Evolutionary conservation across 2,329 filamentous ascomycete species (phyloP).

Genomic region (Aspergillus sp.): DNA sequence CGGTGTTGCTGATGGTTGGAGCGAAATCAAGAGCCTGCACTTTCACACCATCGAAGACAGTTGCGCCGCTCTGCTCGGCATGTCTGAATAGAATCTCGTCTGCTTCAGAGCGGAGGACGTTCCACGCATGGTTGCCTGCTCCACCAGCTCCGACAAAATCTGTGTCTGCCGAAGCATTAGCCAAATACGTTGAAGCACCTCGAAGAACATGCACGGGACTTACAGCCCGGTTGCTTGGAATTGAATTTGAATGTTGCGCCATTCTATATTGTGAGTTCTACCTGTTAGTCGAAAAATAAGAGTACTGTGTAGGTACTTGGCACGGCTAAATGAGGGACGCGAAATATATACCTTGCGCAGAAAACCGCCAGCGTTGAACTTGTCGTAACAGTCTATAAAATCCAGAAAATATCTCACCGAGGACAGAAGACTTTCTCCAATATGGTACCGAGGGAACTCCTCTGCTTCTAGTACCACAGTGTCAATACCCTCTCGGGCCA

Average conservation of each 20-base stretch:
- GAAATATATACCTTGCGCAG: not conserved
- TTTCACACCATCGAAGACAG: slow-evolving; percentile 9
- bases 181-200: not conserved
- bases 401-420: slow-evolving; percentile 42
- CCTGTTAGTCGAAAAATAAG: not conserved
- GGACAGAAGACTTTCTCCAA: slow-evolving; percentile 37
- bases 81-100: slow-evolving; percentile 33
- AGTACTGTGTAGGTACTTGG: too few species aligned
- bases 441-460: slow-evolving; percentile 43
- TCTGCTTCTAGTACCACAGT: slow-evolving; percentile 49
- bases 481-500: slow-evolving; percentile 51
- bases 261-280: not conserved
- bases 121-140: slow-evolving; percentile 29
- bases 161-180: slow-evolving; percentile 14
- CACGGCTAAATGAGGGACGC: not conserved
- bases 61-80: slow-evolving; percentile 29
- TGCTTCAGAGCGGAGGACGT: slow-evolving; percentile 33
- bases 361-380: slow-evolving; percentile 2
- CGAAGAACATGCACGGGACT: not conserved
- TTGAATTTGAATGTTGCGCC: slow-evolving; percentile 4
- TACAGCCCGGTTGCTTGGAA: not conserved
- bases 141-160: slow-evolving; percentile 29
- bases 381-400: slow-evolving; percentile 22
- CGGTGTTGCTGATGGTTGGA: too few species aligned
- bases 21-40: slow-evolving; percentile 7